A percentile compares a stretch with the other conserved stretches of the same genome.
phyloP scores from a whole-genome alignment of 1,284 basidiomycete genomes.

The Grifola frondosa region DNA sequence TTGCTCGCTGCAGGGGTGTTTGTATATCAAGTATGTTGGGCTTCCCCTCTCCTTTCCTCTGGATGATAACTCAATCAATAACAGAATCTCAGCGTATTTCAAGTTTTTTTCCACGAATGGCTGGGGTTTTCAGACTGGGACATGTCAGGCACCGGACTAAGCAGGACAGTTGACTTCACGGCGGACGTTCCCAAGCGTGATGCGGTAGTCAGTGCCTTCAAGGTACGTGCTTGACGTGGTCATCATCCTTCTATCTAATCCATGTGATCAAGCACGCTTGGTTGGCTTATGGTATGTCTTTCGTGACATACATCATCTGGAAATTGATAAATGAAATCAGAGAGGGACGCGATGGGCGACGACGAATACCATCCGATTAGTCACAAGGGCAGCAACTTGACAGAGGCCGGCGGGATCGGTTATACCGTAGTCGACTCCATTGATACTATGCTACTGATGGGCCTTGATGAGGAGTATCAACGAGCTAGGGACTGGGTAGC shows the following conservation, averaged over 20 bases:
- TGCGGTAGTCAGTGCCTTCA: conserved; percentile 76
- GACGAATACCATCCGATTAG: conserved; percentile 89
- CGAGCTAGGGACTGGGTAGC: conserved; percentile 81
- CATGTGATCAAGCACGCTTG: conserved; percentile 63
- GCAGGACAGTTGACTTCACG: conserved; percentile 30
- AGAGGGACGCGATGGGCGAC: conserved; percentile 83
- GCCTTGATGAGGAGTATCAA: conserved; percentile 74
- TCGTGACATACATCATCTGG: conserved; percentile 1
- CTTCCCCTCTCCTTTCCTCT: conserved; percentile 1
- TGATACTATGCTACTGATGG: conserved; percentile 88
- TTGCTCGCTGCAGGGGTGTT: conserved; percentile 5
- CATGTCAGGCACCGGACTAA: conserved; percentile 18
- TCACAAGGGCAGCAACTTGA: conserved; percentile 74
- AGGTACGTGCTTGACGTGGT: conserved; percentile 45
- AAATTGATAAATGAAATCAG: conserved; percentile 46
- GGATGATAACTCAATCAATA: background rate
- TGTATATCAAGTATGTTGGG: conserved; percentile 8
- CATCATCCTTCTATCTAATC: conserved; percentile 1
- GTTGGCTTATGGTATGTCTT: conserved; percentile 67
- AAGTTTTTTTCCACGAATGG: conserved; percentile 16
- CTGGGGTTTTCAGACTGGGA: conserved; percentile 12
- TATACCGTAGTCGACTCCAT: conserved; percentile 84
- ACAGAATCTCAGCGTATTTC: conserved; percentile 14
- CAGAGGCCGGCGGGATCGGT: conserved; percentile 75
- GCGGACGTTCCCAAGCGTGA: conserved; percentile 66